These are phyloP conservation scores for Tuber magnatum DNA, from an alignment of 495 filamentous ascomycete species.

Conservation along the genomic window DNA sequence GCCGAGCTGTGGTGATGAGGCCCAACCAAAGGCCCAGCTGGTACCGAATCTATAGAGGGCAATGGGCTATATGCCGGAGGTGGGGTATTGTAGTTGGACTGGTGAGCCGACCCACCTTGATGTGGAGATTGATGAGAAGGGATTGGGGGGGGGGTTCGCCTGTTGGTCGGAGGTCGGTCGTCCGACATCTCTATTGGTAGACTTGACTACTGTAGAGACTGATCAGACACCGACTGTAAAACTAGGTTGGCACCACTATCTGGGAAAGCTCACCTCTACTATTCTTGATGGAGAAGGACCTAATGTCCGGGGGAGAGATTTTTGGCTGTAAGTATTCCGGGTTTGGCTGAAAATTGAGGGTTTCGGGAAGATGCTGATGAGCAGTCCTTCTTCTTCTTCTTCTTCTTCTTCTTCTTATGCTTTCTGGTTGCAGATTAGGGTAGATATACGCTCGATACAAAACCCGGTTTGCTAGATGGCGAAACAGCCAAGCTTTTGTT, in stretches of 20 bases:
- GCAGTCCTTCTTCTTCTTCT: too few species aligned
- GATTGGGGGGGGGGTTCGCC: constrained; percentile 7
- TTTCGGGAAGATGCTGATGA: neutral
- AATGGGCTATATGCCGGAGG: constrained; percentile 19
- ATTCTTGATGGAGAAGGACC: neutral
- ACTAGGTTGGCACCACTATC: neutral
- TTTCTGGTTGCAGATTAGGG: neutral
- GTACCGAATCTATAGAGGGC: constrained; percentile 25
- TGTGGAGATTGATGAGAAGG: constrained; percentile 4
- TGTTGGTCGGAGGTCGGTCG: constrained; percentile 3
- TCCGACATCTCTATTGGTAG: constrained; percentile 21
- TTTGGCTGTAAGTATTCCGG: neutral
- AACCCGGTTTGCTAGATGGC: constrained; percentile 5
- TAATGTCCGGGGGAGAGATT: neutral
- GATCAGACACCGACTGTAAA: neutral
- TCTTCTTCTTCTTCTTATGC: too few species aligned
- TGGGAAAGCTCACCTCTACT: neutral
- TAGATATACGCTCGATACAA: neutral
- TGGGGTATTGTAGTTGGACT: constrained; percentile 1
- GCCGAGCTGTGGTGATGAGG: neutral
- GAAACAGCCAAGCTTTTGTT: constrained; percentile 13
- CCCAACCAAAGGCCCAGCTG: constrained; percentile 15
- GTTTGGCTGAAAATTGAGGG: neutral
- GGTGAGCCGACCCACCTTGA: neutral
- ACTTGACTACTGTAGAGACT: neutral